Conservation (phyloP, 2,329 filamentous ascomycete species). For the Pseudocercospora fuligena region DNA sequence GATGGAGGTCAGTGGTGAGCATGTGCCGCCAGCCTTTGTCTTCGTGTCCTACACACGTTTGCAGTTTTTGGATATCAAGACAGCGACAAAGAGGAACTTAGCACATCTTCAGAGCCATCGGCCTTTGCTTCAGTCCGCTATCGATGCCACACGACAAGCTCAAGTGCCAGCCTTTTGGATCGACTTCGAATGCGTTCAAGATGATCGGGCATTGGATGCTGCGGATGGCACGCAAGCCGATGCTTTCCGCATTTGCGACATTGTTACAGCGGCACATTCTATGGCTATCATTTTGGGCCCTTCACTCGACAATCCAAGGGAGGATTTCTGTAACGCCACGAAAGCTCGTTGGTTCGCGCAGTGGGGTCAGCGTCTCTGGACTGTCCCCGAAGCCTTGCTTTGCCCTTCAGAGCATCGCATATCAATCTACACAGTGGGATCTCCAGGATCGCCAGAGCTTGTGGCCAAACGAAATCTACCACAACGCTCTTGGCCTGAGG, state of each 20-base stretch:
- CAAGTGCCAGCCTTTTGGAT: constrained; percentile 2
- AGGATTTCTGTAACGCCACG: too few relatives aligned
- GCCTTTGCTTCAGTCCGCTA: background rate
- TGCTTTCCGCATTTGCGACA: constrained; percentile 4
- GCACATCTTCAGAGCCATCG: too few relatives aligned
- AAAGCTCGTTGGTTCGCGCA: background rate
- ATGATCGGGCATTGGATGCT: too few relatives aligned
- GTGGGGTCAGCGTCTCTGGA: constrained; percentile 8
- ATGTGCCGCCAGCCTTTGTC: background rate
- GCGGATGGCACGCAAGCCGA: background rate
- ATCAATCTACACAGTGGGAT: too few relatives aligned
- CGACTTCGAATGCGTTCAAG: background rate
- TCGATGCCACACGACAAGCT: background rate
- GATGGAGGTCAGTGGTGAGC: too few relatives aligned
- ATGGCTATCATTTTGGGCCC: background rate
- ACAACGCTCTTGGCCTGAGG: background rate
- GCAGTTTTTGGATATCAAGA: background rate
- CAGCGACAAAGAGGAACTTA: background rate
- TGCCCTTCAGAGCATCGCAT: background rate
- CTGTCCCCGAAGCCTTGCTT: background rate
- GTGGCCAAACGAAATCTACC: background rate
- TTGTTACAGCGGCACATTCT: constrained; percentile 4
- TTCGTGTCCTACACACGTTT: constrained; percentile 7
- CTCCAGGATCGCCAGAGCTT: background rate
- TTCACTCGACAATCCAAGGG: background rate